Conservation (phyloP, 1,284 basidiomycete species). For the Wallemia mellicola region DNA sequence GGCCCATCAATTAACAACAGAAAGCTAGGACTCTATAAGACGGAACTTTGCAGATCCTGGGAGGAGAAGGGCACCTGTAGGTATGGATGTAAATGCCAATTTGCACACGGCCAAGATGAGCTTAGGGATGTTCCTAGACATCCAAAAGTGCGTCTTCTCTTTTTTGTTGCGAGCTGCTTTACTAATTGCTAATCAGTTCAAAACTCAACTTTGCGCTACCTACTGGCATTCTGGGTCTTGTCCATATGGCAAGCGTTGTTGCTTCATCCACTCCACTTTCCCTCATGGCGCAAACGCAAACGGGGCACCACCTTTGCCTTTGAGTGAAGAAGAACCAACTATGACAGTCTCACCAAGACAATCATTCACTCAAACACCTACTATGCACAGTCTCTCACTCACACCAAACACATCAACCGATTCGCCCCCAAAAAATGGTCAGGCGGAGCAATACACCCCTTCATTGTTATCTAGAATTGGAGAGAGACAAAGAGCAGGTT, state of each 20-base stretch:
- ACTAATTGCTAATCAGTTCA: constrained; percentile 27
- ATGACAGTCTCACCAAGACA: not conserved
- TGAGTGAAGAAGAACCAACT: not conserved
- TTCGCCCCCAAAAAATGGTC: not conserved
- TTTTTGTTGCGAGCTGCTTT: too few species aligned
- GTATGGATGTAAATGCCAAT: constrained; percentile 61
- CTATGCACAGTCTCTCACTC: not conserved
- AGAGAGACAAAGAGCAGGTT: not conserved
- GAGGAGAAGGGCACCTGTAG: constrained; percentile 70
- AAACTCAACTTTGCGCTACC: constrained; percentile 69
- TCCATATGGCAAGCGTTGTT: constrained; percentile 43
- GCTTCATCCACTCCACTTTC: not conserved
- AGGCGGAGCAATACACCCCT: not conserved
- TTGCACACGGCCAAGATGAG: constrained; percentile 66
- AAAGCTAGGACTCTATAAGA: constrained; percentile 67
- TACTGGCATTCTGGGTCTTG: constrained; percentile 75
- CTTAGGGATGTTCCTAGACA: constrained; percentile 47
- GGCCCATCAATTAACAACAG: constrained; percentile 63
- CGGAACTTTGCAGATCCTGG: constrained; percentile 69
- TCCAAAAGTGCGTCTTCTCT: constrained; percentile 42
- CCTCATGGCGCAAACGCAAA: not conserved
- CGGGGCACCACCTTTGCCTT: not conserved
- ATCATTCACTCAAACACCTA: not conserved
- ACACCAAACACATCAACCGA: not conserved
- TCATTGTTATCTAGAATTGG: not conserved